Evolutionary conservation across 2,329 filamentous ascomycete genomes (phyloP).

Genomic region (Berkeleyomyces rouxiae): DNA sequence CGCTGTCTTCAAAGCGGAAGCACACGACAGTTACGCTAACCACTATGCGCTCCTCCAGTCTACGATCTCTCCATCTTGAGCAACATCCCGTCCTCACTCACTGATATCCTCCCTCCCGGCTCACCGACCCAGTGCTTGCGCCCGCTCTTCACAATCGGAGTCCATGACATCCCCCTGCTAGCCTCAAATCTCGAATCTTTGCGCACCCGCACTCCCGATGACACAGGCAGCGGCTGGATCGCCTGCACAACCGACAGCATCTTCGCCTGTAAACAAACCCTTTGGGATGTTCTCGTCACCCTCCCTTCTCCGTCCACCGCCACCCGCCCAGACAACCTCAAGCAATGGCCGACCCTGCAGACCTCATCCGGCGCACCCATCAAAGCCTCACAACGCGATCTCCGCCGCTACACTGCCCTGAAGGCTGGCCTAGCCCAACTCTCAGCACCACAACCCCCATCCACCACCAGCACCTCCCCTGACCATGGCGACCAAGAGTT

Average conservation of each 20-base stretch:
- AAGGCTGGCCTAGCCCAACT: constrained; percentile 41
- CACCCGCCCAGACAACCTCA: constrained; percentile 28
- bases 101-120: constrained; percentile 48
- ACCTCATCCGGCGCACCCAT: constrained; percentile 45
- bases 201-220: constrained; percentile 22
- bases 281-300: constrained; percentile 82
- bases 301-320: constrained; percentile 34
- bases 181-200: constrained; percentile 33
- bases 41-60: constrained; percentile 34
- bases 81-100: constrained; percentile 62
- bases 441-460: not conserved
- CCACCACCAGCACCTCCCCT: constrained; percentile 13
- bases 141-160: constrained; percentile 81
- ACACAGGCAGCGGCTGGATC: constrained; percentile 49
- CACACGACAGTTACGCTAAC: not conserved
- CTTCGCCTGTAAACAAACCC: constrained; percentile 63
- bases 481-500: not conserved
- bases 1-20: not conserved
- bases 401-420: constrained; percentile 60
- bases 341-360: constrained; percentile 59
- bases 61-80: constrained; percentile 89
- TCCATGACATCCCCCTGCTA: constrained; percentile 78
- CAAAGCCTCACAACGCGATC: constrained; percentile 79
- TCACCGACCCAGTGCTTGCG: constrained; percentile 49
- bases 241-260: constrained; percentile 95